Conservation (phyloP, 106 monocot species). For the Allium fistulosum region DNA sequence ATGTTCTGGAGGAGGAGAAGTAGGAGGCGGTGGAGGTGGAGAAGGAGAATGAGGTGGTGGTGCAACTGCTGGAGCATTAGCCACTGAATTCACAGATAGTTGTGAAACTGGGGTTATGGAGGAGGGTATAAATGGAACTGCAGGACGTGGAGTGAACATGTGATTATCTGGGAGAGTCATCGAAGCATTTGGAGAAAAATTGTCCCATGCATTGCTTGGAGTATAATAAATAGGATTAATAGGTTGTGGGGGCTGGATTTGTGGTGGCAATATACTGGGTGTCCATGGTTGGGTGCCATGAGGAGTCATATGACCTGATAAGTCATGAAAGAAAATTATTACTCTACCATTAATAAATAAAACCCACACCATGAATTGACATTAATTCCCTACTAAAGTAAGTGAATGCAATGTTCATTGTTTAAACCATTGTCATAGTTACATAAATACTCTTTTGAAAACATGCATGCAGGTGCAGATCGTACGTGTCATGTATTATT, state of each 20-base stretch:
- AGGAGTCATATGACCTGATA: slow-evolving; percentile 22
- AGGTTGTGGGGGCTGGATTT: slow-evolving; percentile 34
- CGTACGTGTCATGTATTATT: too few species aligned
- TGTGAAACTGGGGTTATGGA: slow-evolving; percentile 88
- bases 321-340: neutral
- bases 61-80: slow-evolving; percentile 34
- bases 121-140: slow-evolving; percentile 83
- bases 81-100: slow-evolving; percentile 28
- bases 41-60: slow-evolving; percentile 61
- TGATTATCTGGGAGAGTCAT: slow-evolving; percentile 28
- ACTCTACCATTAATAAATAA: too few species aligned
- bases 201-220: slow-evolving; percentile 51
- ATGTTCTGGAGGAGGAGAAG: slow-evolving; percentile 42
- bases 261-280: slow-evolving; percentile 35
- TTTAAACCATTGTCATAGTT: too few species aligned
- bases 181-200: slow-evolving; percentile 25
- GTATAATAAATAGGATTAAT: slow-evolving; percentile 34
- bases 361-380: too few species aligned
- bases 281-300: slow-evolving; percentile 13
- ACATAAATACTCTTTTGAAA: too few species aligned
- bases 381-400: too few species aligned
- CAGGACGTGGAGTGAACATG: slow-evolving; percentile 25
- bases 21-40: slow-evolving; percentile 76
- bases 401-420: too few species aligned
- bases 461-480: too few species aligned